Conservation (phyloP, 1,284 basidiomycete species). For the Trametes versicolor region DNA sequence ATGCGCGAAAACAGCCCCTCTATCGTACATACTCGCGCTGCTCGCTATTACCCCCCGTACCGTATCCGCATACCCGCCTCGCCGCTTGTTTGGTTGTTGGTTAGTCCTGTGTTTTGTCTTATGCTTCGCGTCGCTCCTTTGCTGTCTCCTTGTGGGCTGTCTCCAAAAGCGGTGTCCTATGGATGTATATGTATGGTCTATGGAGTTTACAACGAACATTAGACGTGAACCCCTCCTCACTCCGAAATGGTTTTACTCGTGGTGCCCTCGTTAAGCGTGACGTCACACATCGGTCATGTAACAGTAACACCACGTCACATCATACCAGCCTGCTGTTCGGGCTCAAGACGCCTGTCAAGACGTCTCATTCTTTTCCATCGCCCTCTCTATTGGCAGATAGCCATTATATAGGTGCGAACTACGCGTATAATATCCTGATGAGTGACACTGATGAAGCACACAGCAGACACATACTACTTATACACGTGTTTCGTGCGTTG, state of each 20-base stretch:
- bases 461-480: no score
- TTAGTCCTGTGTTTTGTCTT: constrained; percentile 18
- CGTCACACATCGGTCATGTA: no score
- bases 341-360: not conserved
- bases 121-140: constrained; percentile 14
- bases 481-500: no score
- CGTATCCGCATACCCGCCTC: constrained; percentile 32
- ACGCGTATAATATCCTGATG: no score
- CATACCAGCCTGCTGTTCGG: no score
- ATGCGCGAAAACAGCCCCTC: not conserved
- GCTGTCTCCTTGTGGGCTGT: constrained; percentile 23
- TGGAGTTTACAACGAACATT: constrained; percentile 15
- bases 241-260: not conserved
- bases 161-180: constrained; percentile 29
- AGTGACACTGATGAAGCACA: no score
- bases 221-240: constrained; percentile 8
- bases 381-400: no score
- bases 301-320: no score
- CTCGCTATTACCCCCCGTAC: constrained; percentile 29
- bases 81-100: constrained; percentile 36
- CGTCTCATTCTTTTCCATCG: no score
- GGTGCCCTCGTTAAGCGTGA: no score
- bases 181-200: constrained; percentile 38
- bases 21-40: constrained; percentile 34
- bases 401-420: no score